Evolutionary conservation across 768 basidiomycete genomes (phyloP), one percentile per base, ranked within the genome.

Genomic region (Tephrocybe sp.): DNA sequence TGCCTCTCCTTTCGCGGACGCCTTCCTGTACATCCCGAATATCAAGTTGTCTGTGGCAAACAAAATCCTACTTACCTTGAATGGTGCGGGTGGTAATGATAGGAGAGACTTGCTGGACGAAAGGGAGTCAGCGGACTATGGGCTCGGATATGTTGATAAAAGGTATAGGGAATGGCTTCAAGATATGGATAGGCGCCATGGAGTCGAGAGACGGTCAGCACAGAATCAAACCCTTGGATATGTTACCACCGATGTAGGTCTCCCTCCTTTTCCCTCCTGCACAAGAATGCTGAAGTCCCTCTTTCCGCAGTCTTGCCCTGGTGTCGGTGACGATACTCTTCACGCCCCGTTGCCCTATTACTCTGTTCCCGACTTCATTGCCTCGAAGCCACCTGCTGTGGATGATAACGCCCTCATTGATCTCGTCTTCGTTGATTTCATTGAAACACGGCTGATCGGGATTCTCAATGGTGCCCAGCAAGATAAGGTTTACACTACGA

Each of bases 371-470:
- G 73, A 77, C 59, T 90, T 84, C 62, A 76, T 90, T 50, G 74
- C 73, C 12, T 85, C 85, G 0, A 65, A 72, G 23, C 62, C 79
- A 1, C 85, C 87, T 2, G 64, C 70, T 20, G 75, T 83, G 11
- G 56, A 79, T 0, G 71, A 71, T 48, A 72, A 76, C 46, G 75
- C 80, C 0, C 71, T 69, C 0, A 74, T 93, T 55, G 90, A 93
- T 59, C 76, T 93, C 18, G 84, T 92, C 37, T 92, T 91, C 62
- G 74, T 86, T 41, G 73, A 85, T 65, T 92, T 90, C 65, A 84
- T 90, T 61, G 70, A 77, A 60, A 51, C 60, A 7, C 71, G 80
- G 55, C 62, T 88, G 24, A 55, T 89, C 48, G 32, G 54, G 7
- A 77, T 82, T 21, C 62, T 90, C 38, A 92, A 92, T 58, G 32